Base-by-base conservation (phyloP, 345 rosid species). In the Passiflora organensis region DNA sequence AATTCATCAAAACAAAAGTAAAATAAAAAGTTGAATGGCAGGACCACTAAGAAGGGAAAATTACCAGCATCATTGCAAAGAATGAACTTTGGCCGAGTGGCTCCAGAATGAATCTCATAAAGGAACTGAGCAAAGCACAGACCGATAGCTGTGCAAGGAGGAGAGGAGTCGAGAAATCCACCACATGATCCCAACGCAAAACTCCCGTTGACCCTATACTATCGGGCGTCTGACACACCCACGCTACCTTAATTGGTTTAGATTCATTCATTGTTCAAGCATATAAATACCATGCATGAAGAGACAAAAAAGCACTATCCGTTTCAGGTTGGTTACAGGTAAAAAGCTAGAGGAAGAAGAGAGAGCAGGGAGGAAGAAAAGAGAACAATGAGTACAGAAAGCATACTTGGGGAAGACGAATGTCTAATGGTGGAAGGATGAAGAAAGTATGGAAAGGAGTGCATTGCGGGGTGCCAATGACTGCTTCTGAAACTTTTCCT, bases 41-140 rank as follows among this genome's bases (percentile, higher is more conserved):
- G 32, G 14, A 25, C 53, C 2, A 14, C 36, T 49, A 32, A 32
- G 22, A 44, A 2, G 14, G 5, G 1, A 19, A 18, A 16, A 12
- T 60, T 55, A 61, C 72, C 51, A 68, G 51, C 52, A 68, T 51
- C 60, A 61, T 53, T n/a, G 62, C 49, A 43, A 62, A 15, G 60
- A 68, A 68, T 22, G 72, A 50, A 10, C 62, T 68, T 20, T 61
- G 46, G 16, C 72, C 72, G 12, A 68, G 38, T 16, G 72, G 72
- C 36, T 57, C 55, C 53, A 68, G 67, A 25, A 68, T 14, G 32
- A 10, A 18, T 39, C 61, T 66, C 2, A 56, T 4, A 9, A 61
- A 11, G 16, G 39, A 11, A 25, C 53, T 68, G 38, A 50, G 42
- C 10, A 56, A 13, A 11, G 67, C 36, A 19, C 56, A 16, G 9